phyloP scores from a whole-genome alignment of 768 basidiomycete species.

The Podaxis rugospora region DNA sequence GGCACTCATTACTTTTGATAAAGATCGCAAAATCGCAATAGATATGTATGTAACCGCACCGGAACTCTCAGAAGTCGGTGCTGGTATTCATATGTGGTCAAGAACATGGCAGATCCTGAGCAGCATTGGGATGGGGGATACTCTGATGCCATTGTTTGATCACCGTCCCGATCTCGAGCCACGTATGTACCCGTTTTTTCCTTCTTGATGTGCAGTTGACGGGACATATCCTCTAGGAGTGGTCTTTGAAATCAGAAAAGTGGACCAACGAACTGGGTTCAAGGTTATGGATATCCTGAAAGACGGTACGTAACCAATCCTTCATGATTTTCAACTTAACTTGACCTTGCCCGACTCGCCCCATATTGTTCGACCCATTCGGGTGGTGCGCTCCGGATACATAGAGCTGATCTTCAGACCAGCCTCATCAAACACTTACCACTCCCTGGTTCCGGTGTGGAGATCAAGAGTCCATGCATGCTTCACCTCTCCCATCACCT shows the following conservation, averaged over 20 bases:
- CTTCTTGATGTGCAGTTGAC: not conserved
- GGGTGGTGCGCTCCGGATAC: constrained; percentile 25
- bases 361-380: not conserved
- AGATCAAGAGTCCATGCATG: constrained; percentile 22
- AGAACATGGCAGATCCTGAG: constrained; percentile 13
- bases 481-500: constrained; percentile 47
- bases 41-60: constrained; percentile 39
- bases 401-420: constrained; percentile 57
- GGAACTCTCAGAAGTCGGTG: constrained; percentile 36
- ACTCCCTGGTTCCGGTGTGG: constrained; percentile 9
- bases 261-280: constrained; percentile 21
- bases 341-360: no score
- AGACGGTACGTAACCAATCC: not conserved
- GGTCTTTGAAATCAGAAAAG: constrained; percentile 26
- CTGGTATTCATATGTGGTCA: constrained; percentile 36
- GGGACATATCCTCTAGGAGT: constrained; percentile 11
- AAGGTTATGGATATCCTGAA: constrained; percentile 8
- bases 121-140: constrained; percentile 9
- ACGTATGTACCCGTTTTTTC: constrained; percentile 5
- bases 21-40: constrained; percentile 22
- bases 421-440: constrained; percentile 43
- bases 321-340: no score
- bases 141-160: constrained; percentile 12
- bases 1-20: constrained; percentile 22
- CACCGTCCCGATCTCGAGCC: constrained; percentile 12